These are phyloP conservation scores for Fraxinus sp. DNA, from an alignment of 305 asterid genomes.

Conservation along the genomic window DNA sequence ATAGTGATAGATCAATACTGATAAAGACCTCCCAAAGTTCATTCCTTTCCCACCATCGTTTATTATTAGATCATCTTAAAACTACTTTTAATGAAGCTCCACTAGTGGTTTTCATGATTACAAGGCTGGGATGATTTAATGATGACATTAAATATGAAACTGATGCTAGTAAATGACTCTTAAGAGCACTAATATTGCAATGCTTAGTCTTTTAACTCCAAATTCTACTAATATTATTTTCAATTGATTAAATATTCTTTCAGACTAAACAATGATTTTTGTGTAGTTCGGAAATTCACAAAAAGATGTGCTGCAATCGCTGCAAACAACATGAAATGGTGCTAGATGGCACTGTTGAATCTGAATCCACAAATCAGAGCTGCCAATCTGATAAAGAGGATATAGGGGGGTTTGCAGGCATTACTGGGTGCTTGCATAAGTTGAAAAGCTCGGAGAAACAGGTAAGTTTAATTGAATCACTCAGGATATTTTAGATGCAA, in stretches of 20 bases:
- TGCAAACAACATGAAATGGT: constrained; percentile 49
- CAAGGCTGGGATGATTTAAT: constrained; percentile 1
- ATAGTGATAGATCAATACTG: constrained; percentile 18
- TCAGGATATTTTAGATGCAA: constrained; percentile 3
- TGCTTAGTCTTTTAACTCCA: not conserved
- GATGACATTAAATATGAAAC: constrained; percentile 1
- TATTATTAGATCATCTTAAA: not conserved
- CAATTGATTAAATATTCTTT: not conserved
- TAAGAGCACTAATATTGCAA: not conserved
- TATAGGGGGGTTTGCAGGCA: constrained; percentile 85
- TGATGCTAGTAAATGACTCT: not conserved
- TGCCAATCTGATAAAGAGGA: constrained; percentile 63
- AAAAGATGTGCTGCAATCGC: constrained; percentile 79
- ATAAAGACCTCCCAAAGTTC: constrained; percentile 2
- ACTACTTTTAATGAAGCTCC: not conserved
- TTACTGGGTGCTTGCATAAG: constrained; percentile 66
- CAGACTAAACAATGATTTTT: constrained; percentile 22
- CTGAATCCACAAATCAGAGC: constrained; percentile 26
- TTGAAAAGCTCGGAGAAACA: constrained; percentile 78
- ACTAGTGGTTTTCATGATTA: not conserved
- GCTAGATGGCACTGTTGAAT: constrained; percentile 29
- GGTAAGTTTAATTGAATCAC: constrained; percentile 32
- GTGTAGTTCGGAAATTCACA: constrained; percentile 89
- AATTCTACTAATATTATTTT: constrained; percentile 11
- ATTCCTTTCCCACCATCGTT: not conserved